Conservation (phyloP, 2,329 filamentous ascomycete genomes). For the Trichoderma hamatum region DNA sequence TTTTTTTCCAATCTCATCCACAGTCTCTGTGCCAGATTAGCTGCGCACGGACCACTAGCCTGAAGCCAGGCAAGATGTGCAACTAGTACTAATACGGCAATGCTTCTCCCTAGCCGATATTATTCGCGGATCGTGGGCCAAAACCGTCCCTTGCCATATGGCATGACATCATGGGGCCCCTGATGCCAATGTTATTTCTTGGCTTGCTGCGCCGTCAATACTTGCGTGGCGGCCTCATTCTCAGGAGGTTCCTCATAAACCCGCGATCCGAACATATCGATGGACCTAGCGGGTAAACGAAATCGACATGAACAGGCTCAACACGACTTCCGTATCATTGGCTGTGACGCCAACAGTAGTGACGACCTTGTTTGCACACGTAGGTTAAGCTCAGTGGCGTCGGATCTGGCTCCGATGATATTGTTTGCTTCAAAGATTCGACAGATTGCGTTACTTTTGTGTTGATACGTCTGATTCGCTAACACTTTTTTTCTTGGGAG, state of each 20-base stretch:
- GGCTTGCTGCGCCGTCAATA: not conserved
- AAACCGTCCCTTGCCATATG: slow-evolving; percentile 13
- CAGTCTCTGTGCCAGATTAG: not conserved
- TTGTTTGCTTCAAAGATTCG: not conserved
- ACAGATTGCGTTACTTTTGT: not conserved
- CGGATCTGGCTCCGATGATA: not conserved
- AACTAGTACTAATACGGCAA: slow-evolving; percentile 15
- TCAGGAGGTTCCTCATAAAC: not conserved
- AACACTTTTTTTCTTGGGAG: not conserved
- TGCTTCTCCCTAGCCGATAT: slow-evolving; percentile 7
- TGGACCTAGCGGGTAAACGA: not conserved
- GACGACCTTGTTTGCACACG: slow-evolving; percentile 84
- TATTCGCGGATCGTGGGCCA: slow-evolving; percentile 12
- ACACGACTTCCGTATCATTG: slow-evolving; percentile 78
- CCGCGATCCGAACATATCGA: slow-evolving; percentile 1
- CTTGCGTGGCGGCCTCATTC: not conserved
- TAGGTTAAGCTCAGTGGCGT: slow-evolving; percentile 46
- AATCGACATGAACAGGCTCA: slow-evolving; percentile 58
- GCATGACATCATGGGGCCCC: slow-evolving; percentile 30
- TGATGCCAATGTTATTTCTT: slow-evolving; percentile 20
- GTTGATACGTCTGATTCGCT: not conserved
- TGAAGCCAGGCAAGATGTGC: not conserved
- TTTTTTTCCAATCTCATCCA: not conserved
- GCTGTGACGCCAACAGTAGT: slow-evolving; percentile 88
- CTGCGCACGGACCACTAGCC: slow-evolving; percentile 23